Evolutionary conservation across 225 moss, liverwort and hornwort species (phyloP), one percentile per base, ranked within the genome.

Genomic region (Lunularia cruciata): DNA sequence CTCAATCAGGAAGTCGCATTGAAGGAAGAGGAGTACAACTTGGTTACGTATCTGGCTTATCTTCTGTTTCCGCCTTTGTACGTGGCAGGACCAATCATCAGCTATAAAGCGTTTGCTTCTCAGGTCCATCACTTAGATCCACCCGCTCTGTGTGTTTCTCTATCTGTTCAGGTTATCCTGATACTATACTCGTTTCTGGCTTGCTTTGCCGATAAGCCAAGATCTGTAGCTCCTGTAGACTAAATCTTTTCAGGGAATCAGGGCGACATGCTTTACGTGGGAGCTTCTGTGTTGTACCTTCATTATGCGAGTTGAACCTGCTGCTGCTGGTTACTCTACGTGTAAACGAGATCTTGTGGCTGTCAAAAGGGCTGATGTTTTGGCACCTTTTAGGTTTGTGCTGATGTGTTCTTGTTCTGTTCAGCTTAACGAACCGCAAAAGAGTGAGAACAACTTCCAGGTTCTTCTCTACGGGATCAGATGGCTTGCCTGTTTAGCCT

Each of bases 11-110:
- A 99, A 71, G 74, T 78, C 33, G 76, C 84, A 25, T 65, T 88
- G 53, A 48, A 84, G 70, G 74, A 73, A 38, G 85, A 76, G 53
- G 79, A 89, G 51, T 99, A 99, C 67, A 80, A 84, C 56, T 56
- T 93, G 70, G 86, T 93, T n/a, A 68, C 83, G 38, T 99, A 91
- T 78, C 78, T 93, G 60, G 83, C 93, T 5, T 93, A 93, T 53
- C 80, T 98, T 45, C 73, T 98, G 34, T 99, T 91, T 81, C 85
- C 98, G 65, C 93, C 98, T 48, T 78, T 99, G 75, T 99, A 99
- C 52, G 79, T 99, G 63, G 98, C 98, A 67, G 98, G 98, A 64
- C 93, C 98, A 38, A 91, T 91, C 57, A 84, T 91, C 76, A 85
- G 91, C 61, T 99, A 81, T 57, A 99, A 99, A 76, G 93, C 98